Conservation (phyloP, 2,329 filamentous ascomycete genomes). For the Scleromitrula shiraiana region DNA sequence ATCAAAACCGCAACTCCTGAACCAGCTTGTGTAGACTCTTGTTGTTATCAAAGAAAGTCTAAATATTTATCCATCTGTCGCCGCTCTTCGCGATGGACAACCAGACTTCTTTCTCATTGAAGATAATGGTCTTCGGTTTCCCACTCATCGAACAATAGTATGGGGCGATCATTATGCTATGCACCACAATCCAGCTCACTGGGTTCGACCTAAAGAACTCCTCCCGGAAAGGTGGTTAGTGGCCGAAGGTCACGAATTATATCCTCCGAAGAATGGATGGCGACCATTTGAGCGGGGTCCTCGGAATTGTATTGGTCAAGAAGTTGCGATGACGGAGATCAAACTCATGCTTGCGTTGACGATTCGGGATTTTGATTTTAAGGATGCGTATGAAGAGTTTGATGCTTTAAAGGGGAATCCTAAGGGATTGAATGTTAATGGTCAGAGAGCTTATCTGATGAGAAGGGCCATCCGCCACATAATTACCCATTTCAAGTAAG, state of each 20-base stretch:
- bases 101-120: background rate
- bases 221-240: constrained; percentile 41
- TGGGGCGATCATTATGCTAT: background rate
- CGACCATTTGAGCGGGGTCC: constrained; percentile 47
- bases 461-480: background rate
- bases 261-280: constrained; percentile 36
- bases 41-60: constrained; percentile 18
- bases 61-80: background rate
- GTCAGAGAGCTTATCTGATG: constrained; percentile 4
- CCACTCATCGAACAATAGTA: background rate
- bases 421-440: background rate
- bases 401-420: background rate
- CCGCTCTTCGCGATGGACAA: background rate
- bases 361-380: constrained; percentile 6
- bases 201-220: constrained; percentile 38
- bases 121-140: background rate
- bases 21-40: constrained; percentile 15
- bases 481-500: background rate
- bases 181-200: constrained; percentile 36
- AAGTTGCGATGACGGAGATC: constrained; percentile 42
- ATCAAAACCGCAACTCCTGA: constrained; percentile 13
- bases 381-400: constrained; percentile 1
- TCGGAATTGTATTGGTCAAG: constrained; percentile 50
- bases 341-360: constrained; percentile 38
- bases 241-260: constrained; percentile 31